Base-by-base conservation (phyloP, 106 monocot species). In the Apostasia shenzhenica region DNA sequence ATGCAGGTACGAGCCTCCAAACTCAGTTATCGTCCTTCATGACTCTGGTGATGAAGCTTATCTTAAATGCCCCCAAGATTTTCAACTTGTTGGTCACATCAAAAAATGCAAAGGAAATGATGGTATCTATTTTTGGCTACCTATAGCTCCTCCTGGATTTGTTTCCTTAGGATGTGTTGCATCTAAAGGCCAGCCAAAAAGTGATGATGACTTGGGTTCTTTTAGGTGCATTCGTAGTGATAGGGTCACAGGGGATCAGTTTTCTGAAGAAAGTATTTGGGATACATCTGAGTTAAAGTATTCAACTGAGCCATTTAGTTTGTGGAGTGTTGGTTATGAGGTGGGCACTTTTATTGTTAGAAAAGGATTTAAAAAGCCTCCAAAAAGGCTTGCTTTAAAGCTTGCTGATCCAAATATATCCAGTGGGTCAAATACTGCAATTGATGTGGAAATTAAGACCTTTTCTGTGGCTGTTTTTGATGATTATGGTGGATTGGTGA, bases 401-500 rank as follows among this genome's bases (percentile, higher is more conserved):
- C 75, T 99, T 70, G 83, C 78, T 61, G 77, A 61, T 55, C 73
- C 77, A 79, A 76, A 78, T 61, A 50, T 67, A 62, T 85, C 87
- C 8, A 78, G 75, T 80, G 75, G 75, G 59, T 78, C 83, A 63
- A 81, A 87, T 62, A 85, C 74, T 45, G 79, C 83, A 6, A 76
- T 99, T 64, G 83, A 85, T 81, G 85, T 83, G 40, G 78, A 90
- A 82, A 80, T 99, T n/a, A 87, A 90, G 69, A 74, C 84, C 13
- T 83, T 99, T 14, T 93, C 99, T 76, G 89, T 83, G 40, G 85
- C 86, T 68, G 68, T 93, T 59, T 90, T 90, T 83, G 99, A 99
- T 85, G 99, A 99, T 78, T 90, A 90, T 82, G 99, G 90, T 73
- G 99, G 92, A 49, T 46, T 99, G 84, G 99, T 99, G 62, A 80